A percentile compares a stretch with the other conserved stretches of the same genome.
Conservation (phyloP, 768 basidiomycete genomes). For the Mycena rebaudengoi region DNA sequence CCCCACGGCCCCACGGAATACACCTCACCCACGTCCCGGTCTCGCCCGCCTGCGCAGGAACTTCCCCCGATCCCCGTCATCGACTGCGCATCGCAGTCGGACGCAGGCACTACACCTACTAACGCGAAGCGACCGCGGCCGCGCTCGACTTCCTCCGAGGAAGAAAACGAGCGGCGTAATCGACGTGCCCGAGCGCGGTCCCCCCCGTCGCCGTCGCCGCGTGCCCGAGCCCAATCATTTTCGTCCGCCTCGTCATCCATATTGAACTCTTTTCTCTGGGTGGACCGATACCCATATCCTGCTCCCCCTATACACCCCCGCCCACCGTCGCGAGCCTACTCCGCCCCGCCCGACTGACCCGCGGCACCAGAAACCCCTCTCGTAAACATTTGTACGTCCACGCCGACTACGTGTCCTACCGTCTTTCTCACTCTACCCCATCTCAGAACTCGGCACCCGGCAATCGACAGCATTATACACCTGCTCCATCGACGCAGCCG, state of each 20-base stretch:
- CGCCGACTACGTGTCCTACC: not conserved
- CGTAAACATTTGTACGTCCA: constrained; percentile 22
- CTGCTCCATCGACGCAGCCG: constrained; percentile 23
- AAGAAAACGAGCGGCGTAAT: constrained; percentile 21
- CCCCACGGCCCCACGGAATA: constrained; percentile 1
- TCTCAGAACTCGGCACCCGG: constrained; percentile 17
- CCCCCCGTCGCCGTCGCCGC: constrained; percentile 17
- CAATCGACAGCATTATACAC: constrained; percentile 27
- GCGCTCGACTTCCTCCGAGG: constrained; percentile 17
- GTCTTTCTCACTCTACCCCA: not conserved
- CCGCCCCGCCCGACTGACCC: constrained; percentile 28
- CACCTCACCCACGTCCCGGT: constrained; percentile 2
- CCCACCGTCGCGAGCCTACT: constrained; percentile 26
- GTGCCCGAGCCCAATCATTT: constrained; percentile 26
- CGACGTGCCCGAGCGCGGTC: constrained; percentile 10
- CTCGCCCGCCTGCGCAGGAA: constrained; percentile 5
- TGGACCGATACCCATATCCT: constrained; percentile 24
- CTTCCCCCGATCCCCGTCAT: constrained; percentile 25
- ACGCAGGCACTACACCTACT: constrained; percentile 24
- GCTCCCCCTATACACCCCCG: constrained; percentile 11
- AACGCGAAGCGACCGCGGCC: constrained; percentile 28
- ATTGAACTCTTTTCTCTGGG: constrained; percentile 28
- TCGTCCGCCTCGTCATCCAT: constrained; percentile 25
- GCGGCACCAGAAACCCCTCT: constrained; percentile 5
- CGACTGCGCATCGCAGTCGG: constrained; percentile 17